Percentiles rank a stretch among this genome's conserved stretches.
phyloP scores from a whole-genome alignment of 2,329 filamentous ascomycete genomes.

The Aspergillus uvarum region DNA sequence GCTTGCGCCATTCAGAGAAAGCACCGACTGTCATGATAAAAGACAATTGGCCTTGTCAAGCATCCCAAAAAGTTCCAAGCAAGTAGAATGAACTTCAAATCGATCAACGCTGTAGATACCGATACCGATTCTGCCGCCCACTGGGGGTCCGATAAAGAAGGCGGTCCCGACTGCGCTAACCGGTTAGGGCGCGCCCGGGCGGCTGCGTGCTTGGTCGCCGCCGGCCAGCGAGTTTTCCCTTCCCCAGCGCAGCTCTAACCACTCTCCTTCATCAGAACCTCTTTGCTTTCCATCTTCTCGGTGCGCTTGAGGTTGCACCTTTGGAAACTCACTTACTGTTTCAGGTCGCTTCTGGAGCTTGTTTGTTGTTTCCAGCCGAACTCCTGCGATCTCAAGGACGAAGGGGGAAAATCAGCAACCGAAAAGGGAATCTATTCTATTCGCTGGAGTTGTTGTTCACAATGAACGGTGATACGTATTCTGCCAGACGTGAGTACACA shows the following conservation, averaged over 20 bases:
- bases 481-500: conserved; percentile 65
- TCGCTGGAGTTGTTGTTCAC: conserved; percentile 31
- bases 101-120: too few species aligned
- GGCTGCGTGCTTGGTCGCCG: conserved; percentile 22
- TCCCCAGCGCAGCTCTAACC: conserved; percentile 20
- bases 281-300: conserved; percentile 9
- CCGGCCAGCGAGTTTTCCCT: conserved; percentile 37
- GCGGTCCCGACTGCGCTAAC: conserved; percentile 31
- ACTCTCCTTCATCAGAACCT: conserved; percentile 1
- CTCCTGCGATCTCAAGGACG: neutral
- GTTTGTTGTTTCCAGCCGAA: neutral
- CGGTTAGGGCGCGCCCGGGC: conserved; percentile 12
- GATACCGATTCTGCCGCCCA: conserved; percentile 24
- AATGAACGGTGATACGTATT: conserved; percentile 87
- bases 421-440: conserved; percentile 13
- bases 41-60: neutral
- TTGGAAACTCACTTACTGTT: neutral
- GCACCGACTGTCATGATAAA: conserved; percentile 43
- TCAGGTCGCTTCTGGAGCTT: neutral
- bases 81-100: too few species aligned
- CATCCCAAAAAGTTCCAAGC: neutral
- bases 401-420: conserved; percentile 5
- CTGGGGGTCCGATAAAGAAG: conserved; percentile 12
- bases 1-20: conserved; percentile 78
- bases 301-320: conserved; percentile 3